Conservation (phyloP, 2,329 filamentous ascomycete genomes). For the Ceratocystis destructans region DNA sequence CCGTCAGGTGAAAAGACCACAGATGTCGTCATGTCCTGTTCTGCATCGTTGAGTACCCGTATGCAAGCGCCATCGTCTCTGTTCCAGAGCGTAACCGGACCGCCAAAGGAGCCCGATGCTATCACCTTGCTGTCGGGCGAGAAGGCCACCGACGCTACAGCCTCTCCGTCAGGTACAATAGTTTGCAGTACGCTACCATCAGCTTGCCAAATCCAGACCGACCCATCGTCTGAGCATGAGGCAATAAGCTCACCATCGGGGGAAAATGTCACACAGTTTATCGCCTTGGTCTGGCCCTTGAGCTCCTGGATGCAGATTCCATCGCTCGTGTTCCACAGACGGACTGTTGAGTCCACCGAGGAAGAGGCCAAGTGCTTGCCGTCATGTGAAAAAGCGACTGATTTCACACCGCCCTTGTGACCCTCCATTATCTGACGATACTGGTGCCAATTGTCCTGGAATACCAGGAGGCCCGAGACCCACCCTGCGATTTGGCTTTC, state of each 20-base stretch:
- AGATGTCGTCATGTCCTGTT: neutral
- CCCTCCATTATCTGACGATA: neutral
- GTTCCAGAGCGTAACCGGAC: conserved; percentile 12
- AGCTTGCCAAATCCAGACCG: neutral
- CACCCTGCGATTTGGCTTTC: neutral
- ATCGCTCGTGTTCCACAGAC: neutral
- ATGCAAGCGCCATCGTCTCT: neutral
- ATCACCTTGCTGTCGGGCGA: conserved; percentile 5
- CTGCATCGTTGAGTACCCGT: neutral
- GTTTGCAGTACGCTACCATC: neutral
- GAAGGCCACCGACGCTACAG: conserved; percentile 14
- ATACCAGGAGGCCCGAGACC: neutral
- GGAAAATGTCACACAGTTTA: conserved; percentile 11
- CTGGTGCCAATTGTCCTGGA: neutral
- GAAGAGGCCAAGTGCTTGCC: neutral
- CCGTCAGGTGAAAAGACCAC: neutral
- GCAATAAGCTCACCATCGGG: neutral
- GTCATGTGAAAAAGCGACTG: conserved; percentile 12
- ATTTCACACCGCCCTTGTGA: conserved; percentile 5
- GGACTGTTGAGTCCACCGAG: neutral
- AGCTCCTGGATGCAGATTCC: neutral
- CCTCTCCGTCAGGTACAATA: neutral
- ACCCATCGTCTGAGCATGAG: neutral
- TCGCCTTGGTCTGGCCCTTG: neutral
- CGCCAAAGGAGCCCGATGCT: conserved; percentile 8